Evolutionary conservation across 2,329 filamentous ascomycete genomes (phyloP).

Genomic region (Bipolaris gigantea): DNA sequence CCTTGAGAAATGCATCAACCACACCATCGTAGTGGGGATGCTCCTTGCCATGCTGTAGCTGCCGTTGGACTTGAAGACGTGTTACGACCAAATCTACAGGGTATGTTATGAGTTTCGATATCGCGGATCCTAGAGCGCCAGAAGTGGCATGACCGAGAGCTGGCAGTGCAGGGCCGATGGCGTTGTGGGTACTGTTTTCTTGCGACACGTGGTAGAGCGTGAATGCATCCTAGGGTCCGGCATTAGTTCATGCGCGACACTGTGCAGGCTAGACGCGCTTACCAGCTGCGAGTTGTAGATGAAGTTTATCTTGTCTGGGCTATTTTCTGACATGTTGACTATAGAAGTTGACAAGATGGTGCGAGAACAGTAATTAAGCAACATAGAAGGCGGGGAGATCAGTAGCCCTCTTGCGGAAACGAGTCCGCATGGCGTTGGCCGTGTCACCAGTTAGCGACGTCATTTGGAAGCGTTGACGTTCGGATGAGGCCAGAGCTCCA

Average conservation of each 20-base stretch:
- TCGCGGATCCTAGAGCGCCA: constrained; percentile 74
- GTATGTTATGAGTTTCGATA: constrained; percentile 78
- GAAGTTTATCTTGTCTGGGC: constrained; percentile 31
- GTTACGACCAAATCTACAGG: constrained; percentile 82
- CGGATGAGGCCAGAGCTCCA: constrained; percentile 14
- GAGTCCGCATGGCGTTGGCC: constrained; percentile 23
- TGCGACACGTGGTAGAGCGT: constrained; percentile 47
- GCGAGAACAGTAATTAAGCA: constrained; percentile 1
- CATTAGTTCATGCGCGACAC: constrained; percentile 1
- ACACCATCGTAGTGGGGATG: constrained; percentile 65
- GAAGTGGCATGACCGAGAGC: constrained; percentile 81
- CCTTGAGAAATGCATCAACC: constrained; percentile 69
- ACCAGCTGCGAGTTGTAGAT: constrained; percentile 52
- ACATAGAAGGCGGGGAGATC: constrained; percentile 30
- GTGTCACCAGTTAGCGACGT: constrained; percentile 23
- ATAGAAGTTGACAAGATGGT: neutral
- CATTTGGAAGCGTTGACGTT: constrained; percentile 19
- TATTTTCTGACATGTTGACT: constrained; percentile 11
- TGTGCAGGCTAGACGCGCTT: constrained; percentile 12
- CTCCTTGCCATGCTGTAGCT: constrained; percentile 49
- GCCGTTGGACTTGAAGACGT: constrained; percentile 76
- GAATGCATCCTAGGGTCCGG: constrained; percentile 44
- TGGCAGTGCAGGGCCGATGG: constrained; percentile 59
- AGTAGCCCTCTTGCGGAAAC: constrained; percentile 18
- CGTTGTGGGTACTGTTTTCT: constrained; percentile 36